These are phyloP conservation scores for Plasmodium knowlesi DNA, from an alignment of 169 alveolate species.

Conservation along the genomic window DNA sequence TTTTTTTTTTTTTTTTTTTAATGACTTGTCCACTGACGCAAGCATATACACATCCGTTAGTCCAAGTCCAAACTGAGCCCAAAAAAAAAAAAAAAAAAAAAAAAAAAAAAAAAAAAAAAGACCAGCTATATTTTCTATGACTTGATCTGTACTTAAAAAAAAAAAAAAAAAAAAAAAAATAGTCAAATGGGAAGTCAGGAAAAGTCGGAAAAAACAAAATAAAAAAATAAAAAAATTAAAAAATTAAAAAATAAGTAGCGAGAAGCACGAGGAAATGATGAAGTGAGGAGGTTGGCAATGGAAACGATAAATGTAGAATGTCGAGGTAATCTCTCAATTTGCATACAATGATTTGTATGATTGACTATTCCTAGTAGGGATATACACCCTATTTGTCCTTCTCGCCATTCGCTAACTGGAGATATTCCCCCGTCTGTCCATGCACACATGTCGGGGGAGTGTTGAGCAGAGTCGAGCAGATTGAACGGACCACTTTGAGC, in stretches of 20 bases:
- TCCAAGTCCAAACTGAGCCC: neutral
- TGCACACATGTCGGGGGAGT: neutral
- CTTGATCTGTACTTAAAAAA: slow-evolving; percentile 58
- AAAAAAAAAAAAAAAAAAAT: slow-evolving; percentile 30
- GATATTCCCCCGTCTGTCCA: neutral
- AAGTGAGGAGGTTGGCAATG: neutral
- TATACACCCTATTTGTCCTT: neutral
- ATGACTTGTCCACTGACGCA: slow-evolving; percentile 3
- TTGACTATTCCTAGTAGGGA: neutral
- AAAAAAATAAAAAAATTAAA: neutral
- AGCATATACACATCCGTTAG: neutral
- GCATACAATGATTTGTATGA: neutral
- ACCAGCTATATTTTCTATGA: slow-evolving; percentile 20
- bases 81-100: slow-evolving; percentile 17
- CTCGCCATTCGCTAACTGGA: neutral
- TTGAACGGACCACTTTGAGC: neutral
- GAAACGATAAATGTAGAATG: neutral
- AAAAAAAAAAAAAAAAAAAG: slow-evolving; percentile 35
- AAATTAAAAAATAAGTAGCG: neutral
- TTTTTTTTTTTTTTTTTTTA: neutral
- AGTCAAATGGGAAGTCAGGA: slow-evolving; percentile 10
- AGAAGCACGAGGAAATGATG: neutral
- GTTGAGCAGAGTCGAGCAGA: neutral
- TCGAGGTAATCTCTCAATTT: neutral
- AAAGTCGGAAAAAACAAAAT: neutral